Percentiles rank a stretch among this genome's conserved stretches.
Evolutionary conservation across 2,329 filamentous ascomycete genomes (phyloP).

Genomic region (Dothideomycetes sp.): DNA sequence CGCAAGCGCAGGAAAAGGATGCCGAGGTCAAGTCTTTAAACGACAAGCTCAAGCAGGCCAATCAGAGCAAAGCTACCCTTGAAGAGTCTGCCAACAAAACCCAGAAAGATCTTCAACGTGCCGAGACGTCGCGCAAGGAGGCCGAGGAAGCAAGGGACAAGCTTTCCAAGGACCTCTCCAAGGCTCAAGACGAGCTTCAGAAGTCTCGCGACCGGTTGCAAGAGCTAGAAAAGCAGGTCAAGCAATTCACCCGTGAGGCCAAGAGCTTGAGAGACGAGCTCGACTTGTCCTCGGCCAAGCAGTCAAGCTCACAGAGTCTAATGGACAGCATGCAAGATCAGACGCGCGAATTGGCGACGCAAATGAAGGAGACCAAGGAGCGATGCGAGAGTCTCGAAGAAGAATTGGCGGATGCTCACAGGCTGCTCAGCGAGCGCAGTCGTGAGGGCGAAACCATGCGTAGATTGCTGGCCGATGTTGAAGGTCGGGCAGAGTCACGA

Average conservation of each 20-base stretch:
- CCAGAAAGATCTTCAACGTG: slow-evolving; percentile 65
- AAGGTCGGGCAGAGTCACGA: slow-evolving; percentile 68
- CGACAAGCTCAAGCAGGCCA: slow-evolving; percentile 68
- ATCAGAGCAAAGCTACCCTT: slow-evolving; percentile 55
- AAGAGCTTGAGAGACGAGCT: slow-evolving; percentile 64
- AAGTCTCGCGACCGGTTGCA: slow-evolving; percentile 47
- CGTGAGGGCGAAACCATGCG: slow-evolving; percentile 94
- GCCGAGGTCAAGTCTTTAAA: slow-evolving; percentile 66
- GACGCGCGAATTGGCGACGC: slow-evolving; percentile 73
- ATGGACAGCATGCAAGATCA: slow-evolving; percentile 92
- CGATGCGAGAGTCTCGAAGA: slow-evolving; percentile 82
- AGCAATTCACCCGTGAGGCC: slow-evolving; percentile 58
- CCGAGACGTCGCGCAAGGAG: slow-evolving; percentile 71
- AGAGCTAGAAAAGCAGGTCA: slow-evolving; percentile 63
- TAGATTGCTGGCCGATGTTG: slow-evolving; percentile 72
- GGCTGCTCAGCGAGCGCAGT: slow-evolving; percentile 75
- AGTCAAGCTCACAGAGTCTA: slow-evolving; percentile 71
- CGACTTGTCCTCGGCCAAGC: slow-evolving; percentile 74
- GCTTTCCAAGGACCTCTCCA: slow-evolving; percentile 56
- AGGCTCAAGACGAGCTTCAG: slow-evolving; percentile 60
- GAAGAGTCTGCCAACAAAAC: slow-evolving; percentile 69
- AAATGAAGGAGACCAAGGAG: slow-evolving; percentile 79
- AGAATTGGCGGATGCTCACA: slow-evolving; percentile 79
- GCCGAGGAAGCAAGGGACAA: slow-evolving; percentile 64
- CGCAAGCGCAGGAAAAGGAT: slow-evolving; percentile 62